Conservation (phyloP, 2,329 filamentous ascomycete genomes). For the Aspergillus tamarii region DNA sequence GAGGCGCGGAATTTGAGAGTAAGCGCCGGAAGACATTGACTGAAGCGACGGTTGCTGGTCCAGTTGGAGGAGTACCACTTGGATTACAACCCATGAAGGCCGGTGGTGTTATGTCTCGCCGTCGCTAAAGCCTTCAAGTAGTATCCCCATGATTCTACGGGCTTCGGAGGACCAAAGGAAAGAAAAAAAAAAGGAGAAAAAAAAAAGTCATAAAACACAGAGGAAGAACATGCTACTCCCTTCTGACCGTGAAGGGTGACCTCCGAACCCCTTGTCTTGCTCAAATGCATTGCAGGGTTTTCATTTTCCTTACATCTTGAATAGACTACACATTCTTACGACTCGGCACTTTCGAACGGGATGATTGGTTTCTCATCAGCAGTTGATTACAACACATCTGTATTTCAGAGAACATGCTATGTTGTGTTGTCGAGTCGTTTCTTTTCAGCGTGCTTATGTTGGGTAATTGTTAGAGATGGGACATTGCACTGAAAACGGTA, state of each 20-base stretch:
- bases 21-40: conserved; percentile 81
- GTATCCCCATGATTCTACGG: neutral
- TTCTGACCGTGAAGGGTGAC: neutral
- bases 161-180: neutral
- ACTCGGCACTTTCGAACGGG: conserved; percentile 5
- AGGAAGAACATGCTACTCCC: neutral
- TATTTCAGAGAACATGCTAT: neutral
- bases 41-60: conserved; percentile 57
- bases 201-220: conserved; percentile 7
- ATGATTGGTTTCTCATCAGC: neutral
- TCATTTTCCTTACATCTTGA: conserved; percentile 14
- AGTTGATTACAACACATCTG: conserved; percentile 1
- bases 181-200: neutral
- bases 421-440: neutral
- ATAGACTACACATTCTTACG: conserved; percentile 23
- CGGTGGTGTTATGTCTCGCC: conserved; percentile 43
- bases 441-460: conserved; percentile 8
- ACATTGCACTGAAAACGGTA: neutral
- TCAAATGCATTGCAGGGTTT: conserved; percentile 20
- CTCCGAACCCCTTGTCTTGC: conserved; percentile 8
- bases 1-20: conserved; percentile 62
- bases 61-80: conserved; percentile 43
- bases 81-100: conserved; percentile 49
- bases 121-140: conserved; percentile 32
- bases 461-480: conserved; percentile 1